phyloP scores from a whole-genome alignment of 2,329 filamentous ascomycete genomes.

The Fusarium chuoi region DNA sequence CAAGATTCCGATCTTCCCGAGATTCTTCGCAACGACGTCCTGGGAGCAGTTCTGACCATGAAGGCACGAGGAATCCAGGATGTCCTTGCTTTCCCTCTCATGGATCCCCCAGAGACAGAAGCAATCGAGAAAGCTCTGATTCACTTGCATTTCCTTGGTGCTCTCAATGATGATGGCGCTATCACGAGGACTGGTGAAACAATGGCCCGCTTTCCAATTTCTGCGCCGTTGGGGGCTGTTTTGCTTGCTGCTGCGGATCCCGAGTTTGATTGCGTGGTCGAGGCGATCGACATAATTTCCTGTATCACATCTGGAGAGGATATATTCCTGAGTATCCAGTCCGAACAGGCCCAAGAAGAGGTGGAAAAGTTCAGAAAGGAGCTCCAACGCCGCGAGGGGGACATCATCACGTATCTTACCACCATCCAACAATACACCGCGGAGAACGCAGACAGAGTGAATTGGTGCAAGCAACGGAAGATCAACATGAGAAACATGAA shows the following conservation, averaged over 20 bases:
- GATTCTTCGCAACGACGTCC: conserved; percentile 88
- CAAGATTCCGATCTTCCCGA: conserved; percentile 84
- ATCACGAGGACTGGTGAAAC: conserved; percentile 80
- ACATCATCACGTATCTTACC: conserved; percentile 72
- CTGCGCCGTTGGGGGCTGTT: conserved; percentile 82
- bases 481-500: conserved; percentile 70
- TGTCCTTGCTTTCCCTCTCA: conserved; percentile 82
- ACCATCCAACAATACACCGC: conserved; percentile 70
- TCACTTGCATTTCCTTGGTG: conserved; percentile 81
- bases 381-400: conserved; percentile 69
- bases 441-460: conserved; percentile 63
- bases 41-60: conserved; percentile 89
- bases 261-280: conserved; percentile 77
- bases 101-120: conserved; percentile 82
- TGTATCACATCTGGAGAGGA: conserved; percentile 72
- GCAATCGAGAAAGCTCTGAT: conserved; percentile 84
- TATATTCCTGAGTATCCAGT: conserved; percentile 69
- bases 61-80: conserved; percentile 90
- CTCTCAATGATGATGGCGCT: conserved; percentile 74
- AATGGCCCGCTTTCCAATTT: conserved; percentile 85
- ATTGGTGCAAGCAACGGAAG: conserved; percentile 68
- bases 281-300: conserved; percentile 85
- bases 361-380: conserved; percentile 65
- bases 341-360: conserved; percentile 65
- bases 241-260: conserved; percentile 80